Percentiles rank a stretch among this genome's conserved stretches.
phyloP scores from a whole-genome alignment of 305 asterid species.

The Fraxinus baroniana region DNA sequence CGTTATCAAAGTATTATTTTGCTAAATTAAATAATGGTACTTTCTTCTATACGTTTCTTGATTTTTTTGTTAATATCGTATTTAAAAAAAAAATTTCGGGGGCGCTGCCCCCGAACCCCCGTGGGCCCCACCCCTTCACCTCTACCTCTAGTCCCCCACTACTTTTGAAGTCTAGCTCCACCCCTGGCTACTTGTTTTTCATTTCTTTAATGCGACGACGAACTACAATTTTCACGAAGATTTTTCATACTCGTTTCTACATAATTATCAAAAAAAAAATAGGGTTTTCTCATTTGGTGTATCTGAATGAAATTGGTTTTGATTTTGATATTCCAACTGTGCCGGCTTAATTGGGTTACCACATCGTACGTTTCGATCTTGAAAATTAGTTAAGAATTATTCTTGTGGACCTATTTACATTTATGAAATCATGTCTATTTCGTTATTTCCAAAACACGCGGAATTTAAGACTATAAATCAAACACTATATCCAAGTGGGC shows the following conservation, averaged over 20 bases:
- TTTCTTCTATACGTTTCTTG: too few species aligned
- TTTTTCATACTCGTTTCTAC: neutral
- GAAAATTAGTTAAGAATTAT: neutral
- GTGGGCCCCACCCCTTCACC: too few species aligned
- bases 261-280: neutral
- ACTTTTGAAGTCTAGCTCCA: too few species aligned
- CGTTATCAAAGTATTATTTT: too few species aligned
- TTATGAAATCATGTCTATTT: neutral
- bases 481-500: constrained; percentile 14
- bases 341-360: neutral
- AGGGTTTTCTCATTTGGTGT: neutral
- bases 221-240: neutral
- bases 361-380: neutral
- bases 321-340: neutral
- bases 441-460: neutral
- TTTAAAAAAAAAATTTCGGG: too few species aligned
- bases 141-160: too few species aligned
- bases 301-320: neutral
- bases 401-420: neutral
- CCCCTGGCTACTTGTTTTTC: neutral
- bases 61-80: too few species aligned
- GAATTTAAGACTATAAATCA: neutral
- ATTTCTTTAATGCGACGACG: neutral
- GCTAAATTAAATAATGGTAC: too few species aligned
- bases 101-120: too few species aligned